Percentiles rank a stretch among this genome's conserved stretches.
Evolutionary conservation across 768 basidiomycete species (phyloP).

Genomic region (Chalciporus sphaerocephalus): DNA sequence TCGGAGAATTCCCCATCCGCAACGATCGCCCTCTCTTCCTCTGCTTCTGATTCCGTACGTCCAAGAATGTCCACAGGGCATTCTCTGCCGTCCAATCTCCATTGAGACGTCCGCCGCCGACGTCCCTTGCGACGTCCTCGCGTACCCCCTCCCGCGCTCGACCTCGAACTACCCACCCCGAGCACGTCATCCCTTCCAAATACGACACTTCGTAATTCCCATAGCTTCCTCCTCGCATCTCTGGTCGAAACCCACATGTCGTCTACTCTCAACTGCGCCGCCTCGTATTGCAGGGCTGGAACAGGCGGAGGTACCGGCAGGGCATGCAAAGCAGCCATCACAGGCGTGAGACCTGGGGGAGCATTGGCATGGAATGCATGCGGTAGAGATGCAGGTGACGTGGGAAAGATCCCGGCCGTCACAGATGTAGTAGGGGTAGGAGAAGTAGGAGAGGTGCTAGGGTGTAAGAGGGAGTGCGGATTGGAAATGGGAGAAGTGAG

Average conservation of each 20-base stretch:
- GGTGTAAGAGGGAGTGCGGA: neutral
- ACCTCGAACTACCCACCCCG: conserved; percentile 24
- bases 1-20: conserved; percentile 29
- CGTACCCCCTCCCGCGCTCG: conserved; percentile 52
- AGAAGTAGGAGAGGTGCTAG: neutral
- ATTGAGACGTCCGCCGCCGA: conserved; percentile 39
- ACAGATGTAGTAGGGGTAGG: neutral
- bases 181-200: conserved; percentile 58
- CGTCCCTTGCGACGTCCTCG: conserved; percentile 52
- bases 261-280: conserved; percentile 59
- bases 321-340: conserved; percentile 32
- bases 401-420: neutral
- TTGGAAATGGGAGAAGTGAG: conserved; percentile 31
- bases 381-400: conserved; percentile 1
- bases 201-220: conserved; percentile 61
- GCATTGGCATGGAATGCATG: conserved; percentile 3
- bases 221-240: conserved; percentile 57
- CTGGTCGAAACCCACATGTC: conserved; percentile 66
- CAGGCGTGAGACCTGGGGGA: conserved; percentile 21
- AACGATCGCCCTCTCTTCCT: conserved; percentile 52
- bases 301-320: conserved; percentile 25
- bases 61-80: conserved; percentile 64
- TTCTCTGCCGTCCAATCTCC: conserved; percentile 62
- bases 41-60: conserved; percentile 71
- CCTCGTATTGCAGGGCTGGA: conserved; percentile 60